Base-by-base conservation (phyloP, 768 basidiomycete genomes). In the Tylopilus rubrobrunneus region DNA sequence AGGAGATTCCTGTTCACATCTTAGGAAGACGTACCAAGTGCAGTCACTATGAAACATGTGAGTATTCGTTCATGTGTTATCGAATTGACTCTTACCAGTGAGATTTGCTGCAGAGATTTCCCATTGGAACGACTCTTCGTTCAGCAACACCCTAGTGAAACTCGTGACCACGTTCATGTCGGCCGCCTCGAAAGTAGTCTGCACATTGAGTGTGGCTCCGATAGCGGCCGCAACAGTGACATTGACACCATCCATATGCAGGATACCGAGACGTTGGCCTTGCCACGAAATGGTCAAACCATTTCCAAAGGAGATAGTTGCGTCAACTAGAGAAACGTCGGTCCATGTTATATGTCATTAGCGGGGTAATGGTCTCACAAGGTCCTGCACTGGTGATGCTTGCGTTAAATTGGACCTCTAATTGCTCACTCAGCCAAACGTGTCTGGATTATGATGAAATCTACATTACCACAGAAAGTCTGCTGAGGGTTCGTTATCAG, bases 91-190 rank as follows among this genome's bases (percentile, higher is more conserved):
- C 19, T 19, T 19, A 19, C 19, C 1, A 19, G 19, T 19, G 19
- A 19, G 19, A 19, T 19, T 19, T 19, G 1, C 19, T 19, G 79
- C 82, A 9, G 79, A 76, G 55, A 89, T 89, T 14, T 77, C 75
- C 87, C 87, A 89, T 19, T 80, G 78, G 60, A 89, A 89, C 3
- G 76, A 78, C 56, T 83, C 81, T 46, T 82, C 72, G 0, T 82
- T 87, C 11, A 89, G 75, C 52, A 89, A 67, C 23, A 73, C 71
- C 73, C 84, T 83, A 0, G 86, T 87, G 64, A 88, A 89, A 33
- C 76, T 77, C 19, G 85, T 76, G 49, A 89, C 68, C 47, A 79
- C 77, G 40, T 67, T 73, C 23, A 72, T 67, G 10, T n/a, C 87
- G 86, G 33, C 82, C 74, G 58, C 84, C 81, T 19, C 19, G 19